These are phyloP conservation scores for Tylopilus sp. DNA, from an alignment of 768 basidiomycete genomes.

Conservation along the genomic window DNA sequence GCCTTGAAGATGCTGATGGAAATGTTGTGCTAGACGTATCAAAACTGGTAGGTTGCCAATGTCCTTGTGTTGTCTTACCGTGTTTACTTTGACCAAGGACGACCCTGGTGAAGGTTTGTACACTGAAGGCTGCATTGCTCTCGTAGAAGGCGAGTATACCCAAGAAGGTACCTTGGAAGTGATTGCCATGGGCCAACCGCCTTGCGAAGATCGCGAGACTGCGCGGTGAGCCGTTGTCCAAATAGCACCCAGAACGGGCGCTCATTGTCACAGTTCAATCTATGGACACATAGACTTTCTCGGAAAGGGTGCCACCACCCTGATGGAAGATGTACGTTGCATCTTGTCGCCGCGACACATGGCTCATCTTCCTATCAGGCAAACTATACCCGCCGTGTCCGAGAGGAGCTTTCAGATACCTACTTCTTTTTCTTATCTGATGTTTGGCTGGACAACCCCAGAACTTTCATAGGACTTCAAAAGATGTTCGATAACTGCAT, in stretches of 20 bases:
- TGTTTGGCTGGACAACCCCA: slow-evolving; percentile 90
- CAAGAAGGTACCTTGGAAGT: slow-evolving; percentile 86
- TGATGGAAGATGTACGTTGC: slow-evolving; percentile 79
- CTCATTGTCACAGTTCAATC: slow-evolving; percentile 59
- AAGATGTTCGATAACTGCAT: slow-evolving; percentile 89
- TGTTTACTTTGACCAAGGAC: slow-evolving; percentile 43
- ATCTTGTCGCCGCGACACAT: background rate
- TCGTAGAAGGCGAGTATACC: slow-evolving; percentile 96
- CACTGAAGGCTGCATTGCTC: slow-evolving; percentile 92
- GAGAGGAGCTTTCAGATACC: slow-evolving; percentile 68
- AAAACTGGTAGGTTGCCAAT: slow-evolving; percentile 54
- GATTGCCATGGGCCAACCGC: slow-evolving; percentile 96
- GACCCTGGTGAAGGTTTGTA: slow-evolving; percentile 94
- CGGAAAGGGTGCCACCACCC: slow-evolving; percentile 88
- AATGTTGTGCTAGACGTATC: slow-evolving; percentile 85
- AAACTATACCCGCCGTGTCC: slow-evolving; percentile 58
- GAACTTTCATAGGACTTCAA: slow-evolving; percentile 73
- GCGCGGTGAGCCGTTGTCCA: slow-evolving; percentile 55
- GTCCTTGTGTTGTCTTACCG: slow-evolving; percentile 1
- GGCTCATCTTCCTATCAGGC: slow-evolving; percentile 39
- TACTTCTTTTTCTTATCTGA: slow-evolving; percentile 95
- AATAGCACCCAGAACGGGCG: background rate
- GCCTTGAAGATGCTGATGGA: slow-evolving; percentile 92
- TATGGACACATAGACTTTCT: slow-evolving; percentile 97
- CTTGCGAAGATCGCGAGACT: slow-evolving; percentile 84